phyloP scores from a whole-genome alignment of 768 basidiomycete species.

The Kwoniella botswanensis region DNA sequence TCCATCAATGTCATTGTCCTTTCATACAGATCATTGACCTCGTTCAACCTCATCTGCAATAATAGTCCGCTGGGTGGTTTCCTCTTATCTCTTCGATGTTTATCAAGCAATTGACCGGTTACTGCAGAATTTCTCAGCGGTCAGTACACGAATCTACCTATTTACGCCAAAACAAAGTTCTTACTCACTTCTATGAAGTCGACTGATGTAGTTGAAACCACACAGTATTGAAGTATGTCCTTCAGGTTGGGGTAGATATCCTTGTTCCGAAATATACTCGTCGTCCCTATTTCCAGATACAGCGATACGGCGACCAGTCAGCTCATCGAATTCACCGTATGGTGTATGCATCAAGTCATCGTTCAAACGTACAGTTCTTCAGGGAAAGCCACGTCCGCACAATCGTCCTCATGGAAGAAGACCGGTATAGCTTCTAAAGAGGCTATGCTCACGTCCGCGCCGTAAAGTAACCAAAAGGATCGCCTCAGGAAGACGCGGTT shows the following conservation, averaged over 20 bases:
- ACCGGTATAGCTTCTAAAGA: slow-evolving; percentile 29
- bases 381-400: slow-evolving; percentile 59
- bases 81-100: slow-evolving; percentile 42
- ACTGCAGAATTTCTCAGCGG: slow-evolving; percentile 24
- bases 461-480: slow-evolving; percentile 87
- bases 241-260: slow-evolving; percentile 83
- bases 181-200: slow-evolving; percentile 61
- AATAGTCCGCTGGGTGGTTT: slow-evolving; percentile 42
- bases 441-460: slow-evolving; percentile 89
- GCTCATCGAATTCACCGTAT: no score
- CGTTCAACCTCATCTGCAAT: slow-evolving; percentile 65
- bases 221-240: slow-evolving; percentile 83
- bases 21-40: slow-evolving; percentile 77
- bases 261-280: slow-evolving; percentile 75
- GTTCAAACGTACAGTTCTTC: slow-evolving; percentile 44
- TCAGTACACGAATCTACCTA: not conserved
- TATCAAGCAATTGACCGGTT: slow-evolving; percentile 42
- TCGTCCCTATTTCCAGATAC: slow-evolving; percentile 56
- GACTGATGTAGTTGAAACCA: slow-evolving; percentile 83
- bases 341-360: not conserved
- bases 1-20: slow-evolving; percentile 75
- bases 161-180: not conserved
- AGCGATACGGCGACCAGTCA: not conserved
- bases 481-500: slow-evolving; percentile 86
- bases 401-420: slow-evolving; percentile 76